phyloP scores from a whole-genome alignment of 257 asterid species.

The Lantana camara region DNA sequence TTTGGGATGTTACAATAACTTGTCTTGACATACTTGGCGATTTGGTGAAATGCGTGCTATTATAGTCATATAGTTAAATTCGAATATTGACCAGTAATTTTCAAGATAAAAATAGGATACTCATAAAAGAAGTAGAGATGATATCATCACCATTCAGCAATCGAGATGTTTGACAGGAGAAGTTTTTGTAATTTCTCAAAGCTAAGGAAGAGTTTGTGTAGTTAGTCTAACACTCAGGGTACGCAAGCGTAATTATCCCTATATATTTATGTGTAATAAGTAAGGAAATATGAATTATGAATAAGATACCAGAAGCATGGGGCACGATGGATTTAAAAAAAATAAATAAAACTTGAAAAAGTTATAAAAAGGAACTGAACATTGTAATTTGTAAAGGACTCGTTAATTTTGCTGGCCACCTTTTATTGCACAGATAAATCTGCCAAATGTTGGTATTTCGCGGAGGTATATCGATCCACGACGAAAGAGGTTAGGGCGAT shows the following conservation, averaged over 20 bases:
- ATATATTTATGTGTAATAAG: not conserved
- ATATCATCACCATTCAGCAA: too few species aligned
- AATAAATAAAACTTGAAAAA: not conserved
- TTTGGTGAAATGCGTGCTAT: too few species aligned
- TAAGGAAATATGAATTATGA: not conserved
- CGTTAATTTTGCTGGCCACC: not conserved
- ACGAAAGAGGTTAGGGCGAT: not conserved
- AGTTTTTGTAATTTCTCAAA: too few species aligned
- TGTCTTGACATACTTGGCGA: too few species aligned
- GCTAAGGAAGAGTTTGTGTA: too few species aligned
- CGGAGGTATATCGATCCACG: not conserved
- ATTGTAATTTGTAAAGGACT: not conserved
- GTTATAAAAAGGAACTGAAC: not conserved
- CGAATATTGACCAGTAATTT: too few species aligned
- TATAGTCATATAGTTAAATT: too few species aligned
- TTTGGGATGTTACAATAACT: too few species aligned
- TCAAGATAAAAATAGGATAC: too few species aligned
- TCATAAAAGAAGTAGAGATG: too few species aligned
- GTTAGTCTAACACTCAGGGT: too few species aligned
- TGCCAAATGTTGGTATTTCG: not conserved
- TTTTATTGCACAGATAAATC: not conserved
- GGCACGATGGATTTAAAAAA: not conserved
- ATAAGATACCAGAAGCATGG: not conserved
- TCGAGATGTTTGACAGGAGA: too few species aligned
- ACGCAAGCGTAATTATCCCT: not conserved